These are phyloP conservation scores for Ceriops zippeliana DNA, from an alignment of 345 rosid species.

Conservation along the genomic window DNA sequence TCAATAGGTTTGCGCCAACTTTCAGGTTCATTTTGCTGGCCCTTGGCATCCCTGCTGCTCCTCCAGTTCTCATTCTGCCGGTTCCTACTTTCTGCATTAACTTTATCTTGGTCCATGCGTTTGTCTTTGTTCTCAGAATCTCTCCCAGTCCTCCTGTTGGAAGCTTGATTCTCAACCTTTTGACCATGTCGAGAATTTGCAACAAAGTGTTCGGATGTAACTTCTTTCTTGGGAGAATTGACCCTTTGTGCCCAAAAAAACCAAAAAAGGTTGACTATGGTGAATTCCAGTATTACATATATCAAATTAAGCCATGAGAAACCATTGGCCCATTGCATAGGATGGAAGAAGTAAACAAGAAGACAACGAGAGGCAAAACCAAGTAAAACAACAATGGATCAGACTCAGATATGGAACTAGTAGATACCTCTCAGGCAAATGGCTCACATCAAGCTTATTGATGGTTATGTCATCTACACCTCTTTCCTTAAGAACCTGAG, in stretches of 20 bases:
- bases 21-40: slow-evolving; percentile 16
- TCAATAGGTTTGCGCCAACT: slow-evolving; percentile 24
- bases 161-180: slow-evolving; percentile 8
- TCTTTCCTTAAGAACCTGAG: slow-evolving; percentile 26
- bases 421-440: slow-evolving; percentile 12
- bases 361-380: background rate
- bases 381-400: background rate
- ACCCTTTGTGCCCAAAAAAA: slow-evolving; percentile 10
- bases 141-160: slow-evolving; percentile 12
- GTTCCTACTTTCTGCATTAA: slow-evolving; percentile 17
- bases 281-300: too few relatives aligned
- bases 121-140: slow-evolving; percentile 17
- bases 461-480: slow-evolving; percentile 23
- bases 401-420: background rate
- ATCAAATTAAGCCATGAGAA: too few relatives aligned
- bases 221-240: slow-evolving; percentile 16
- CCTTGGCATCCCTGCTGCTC: slow-evolving; percentile 15
- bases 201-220: slow-evolving; percentile 5
- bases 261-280: background rate
- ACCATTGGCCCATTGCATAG: too few relatives aligned
- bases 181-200: background rate
- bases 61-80: slow-evolving; percentile 18
- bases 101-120: slow-evolving; percentile 5
- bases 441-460: slow-evolving; percentile 9
- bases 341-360: too few relatives aligned